A percentile compares a stretch with the other conserved stretches of the same genome.
phyloP scores from a whole-genome alignment of 305 asterid genomes.

The Fraxinus angustifolia region DNA sequence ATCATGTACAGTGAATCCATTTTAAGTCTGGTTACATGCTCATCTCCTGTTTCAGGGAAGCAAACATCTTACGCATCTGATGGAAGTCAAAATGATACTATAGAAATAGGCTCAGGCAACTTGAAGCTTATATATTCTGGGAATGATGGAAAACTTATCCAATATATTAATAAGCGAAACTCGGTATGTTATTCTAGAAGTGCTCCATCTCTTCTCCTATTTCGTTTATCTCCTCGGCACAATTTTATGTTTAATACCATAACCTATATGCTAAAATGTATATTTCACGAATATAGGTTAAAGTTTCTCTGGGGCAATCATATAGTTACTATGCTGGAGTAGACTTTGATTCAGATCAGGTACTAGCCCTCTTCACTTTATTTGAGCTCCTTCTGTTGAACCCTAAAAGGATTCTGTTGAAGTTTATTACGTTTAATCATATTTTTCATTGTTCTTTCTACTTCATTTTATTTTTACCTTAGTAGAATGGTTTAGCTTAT shows the following conservation, averaged over 20 bases:
- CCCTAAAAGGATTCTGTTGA: neutral
- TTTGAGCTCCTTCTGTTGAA: neutral
- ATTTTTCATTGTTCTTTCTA: neutral
- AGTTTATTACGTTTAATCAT: constrained; percentile 1
- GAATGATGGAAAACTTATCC: constrained; percentile 57
- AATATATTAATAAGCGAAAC: constrained; percentile 59
- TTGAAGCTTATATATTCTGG: constrained; percentile 76
- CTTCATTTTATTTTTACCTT: neutral
- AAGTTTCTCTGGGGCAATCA: constrained; percentile 68
- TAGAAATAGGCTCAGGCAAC: constrained; percentile 75
- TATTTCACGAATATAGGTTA: constrained; percentile 46
- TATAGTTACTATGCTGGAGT: constrained; percentile 72
- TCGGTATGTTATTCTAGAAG: constrained; percentile 41
- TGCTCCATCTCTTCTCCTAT: neutral
- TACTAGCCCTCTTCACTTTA: constrained; percentile 21
- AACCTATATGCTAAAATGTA: constrained; percentile 1
- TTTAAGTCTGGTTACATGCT: constrained; percentile 24
- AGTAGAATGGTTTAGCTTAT: neutral
- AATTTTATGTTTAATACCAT: neutral
- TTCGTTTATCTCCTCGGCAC: neutral
- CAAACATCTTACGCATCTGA: constrained; percentile 32
- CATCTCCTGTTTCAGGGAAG: constrained; percentile 47
- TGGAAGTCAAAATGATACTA: constrained; percentile 43
- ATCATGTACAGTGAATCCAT: constrained; percentile 5
- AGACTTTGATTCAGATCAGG: constrained; percentile 47